Percentiles rank a stretch among this genome's conserved stretches.
Evolutionary conservation across 2,329 filamentous ascomycete genomes (phyloP).

Genomic region (Incumbomyces delicatus): DNA sequence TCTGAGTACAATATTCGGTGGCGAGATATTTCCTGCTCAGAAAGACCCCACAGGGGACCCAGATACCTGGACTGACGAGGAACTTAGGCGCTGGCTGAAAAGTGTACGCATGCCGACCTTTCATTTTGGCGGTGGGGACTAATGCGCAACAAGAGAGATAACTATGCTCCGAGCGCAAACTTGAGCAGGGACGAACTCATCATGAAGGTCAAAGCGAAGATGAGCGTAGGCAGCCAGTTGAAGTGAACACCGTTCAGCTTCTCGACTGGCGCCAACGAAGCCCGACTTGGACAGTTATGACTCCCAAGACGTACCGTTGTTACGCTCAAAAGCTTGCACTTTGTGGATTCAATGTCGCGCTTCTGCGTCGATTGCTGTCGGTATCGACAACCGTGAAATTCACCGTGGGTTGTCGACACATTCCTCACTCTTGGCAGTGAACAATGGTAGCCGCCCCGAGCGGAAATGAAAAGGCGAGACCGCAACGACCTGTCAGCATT

Average conservation of each 20-base stretch:
- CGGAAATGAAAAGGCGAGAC: too few species aligned
- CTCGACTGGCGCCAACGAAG: too few species aligned
- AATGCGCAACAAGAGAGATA: constrained; percentile 41
- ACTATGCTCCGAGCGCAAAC: constrained; percentile 49
- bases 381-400: too few species aligned
- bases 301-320: too few species aligned
- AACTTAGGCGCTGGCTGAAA: constrained; percentile 71
- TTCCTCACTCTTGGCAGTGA: too few species aligned
- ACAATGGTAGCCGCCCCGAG: too few species aligned
- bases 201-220: constrained; percentile 59
- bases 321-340: too few species aligned
- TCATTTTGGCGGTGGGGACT: neutral
- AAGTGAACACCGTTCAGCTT: neutral
- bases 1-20: constrained; percentile 75
- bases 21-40: constrained; percentile 68
- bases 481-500: too few species aligned
- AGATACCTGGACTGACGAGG: constrained; percentile 65
- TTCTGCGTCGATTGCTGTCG: too few species aligned
- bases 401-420: too few species aligned
- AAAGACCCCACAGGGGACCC: constrained; percentile 70
- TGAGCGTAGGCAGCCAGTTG: constrained; percentile 31
- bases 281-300: too few species aligned
- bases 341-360: too few species aligned
- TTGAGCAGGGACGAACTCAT: constrained; percentile 56
- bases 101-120: constrained; percentile 49